These are phyloP conservation scores for Manihot esculenta DNA, from an alignment of 441 rosid species.

Conservation along the genomic window DNA sequence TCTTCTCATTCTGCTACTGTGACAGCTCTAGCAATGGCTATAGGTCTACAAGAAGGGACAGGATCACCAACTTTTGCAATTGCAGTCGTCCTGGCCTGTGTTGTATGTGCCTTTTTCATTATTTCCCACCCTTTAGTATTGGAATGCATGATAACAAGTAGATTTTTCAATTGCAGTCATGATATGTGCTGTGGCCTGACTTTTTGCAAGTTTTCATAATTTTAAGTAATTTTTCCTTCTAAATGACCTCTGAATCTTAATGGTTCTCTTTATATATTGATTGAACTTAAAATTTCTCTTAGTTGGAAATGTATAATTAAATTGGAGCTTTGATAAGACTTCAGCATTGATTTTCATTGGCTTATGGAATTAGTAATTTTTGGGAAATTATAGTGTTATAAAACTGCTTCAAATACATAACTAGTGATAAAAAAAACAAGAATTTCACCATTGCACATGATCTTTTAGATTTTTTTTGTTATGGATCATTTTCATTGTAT, in stretches of 20 bases:
- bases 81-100: conserved; percentile 77
- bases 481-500: neutral
- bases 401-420: neutral
- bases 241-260: neutral
- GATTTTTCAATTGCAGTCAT: no score
- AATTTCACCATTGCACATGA: neutral
- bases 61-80: conserved; percentile 80
- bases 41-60: conserved; percentile 76
- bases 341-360: neutral
- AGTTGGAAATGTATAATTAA: neutral
- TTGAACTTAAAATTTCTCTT: neutral
- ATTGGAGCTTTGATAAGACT: neutral
- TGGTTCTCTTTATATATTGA: neutral
- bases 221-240: neutral
- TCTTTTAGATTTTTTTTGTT: neutral
- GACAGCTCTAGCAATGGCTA: conserved; percentile 78
- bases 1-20: conserved; percentile 97
- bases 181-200: no score
- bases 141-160: neutral
- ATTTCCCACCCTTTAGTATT: neutral
- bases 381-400: neutral
- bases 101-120: conserved; percentile 49
- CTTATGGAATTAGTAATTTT: neutral
- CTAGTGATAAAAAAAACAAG: neutral
- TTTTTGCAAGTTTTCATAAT: no score